phyloP scores from a whole-genome alignment of 225 moss, liverwort and hornwort genomes.

The Bryoerythrophyllum caledonicum region DNA sequence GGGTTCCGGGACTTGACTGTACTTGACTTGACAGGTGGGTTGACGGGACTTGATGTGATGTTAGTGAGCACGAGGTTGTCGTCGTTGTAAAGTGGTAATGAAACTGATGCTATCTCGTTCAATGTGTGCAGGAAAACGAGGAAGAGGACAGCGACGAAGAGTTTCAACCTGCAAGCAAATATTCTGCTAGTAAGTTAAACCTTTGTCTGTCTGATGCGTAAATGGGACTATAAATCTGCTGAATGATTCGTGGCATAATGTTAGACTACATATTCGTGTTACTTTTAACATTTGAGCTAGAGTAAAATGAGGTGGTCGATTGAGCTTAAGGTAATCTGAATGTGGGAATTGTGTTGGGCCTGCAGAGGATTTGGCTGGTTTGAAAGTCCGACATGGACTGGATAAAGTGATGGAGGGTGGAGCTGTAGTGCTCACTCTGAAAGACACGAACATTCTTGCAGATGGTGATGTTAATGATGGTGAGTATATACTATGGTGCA shows the following conservation, averaged over 20 bases:
- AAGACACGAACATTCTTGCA: slow-evolving; percentile 76
- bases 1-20: slow-evolving; percentile 10
- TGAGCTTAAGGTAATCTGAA: not conserved
- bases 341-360: slow-evolving; percentile 24
- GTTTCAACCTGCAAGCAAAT: slow-evolving; percentile 47
- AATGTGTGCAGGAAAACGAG: slow-evolving; percentile 65
- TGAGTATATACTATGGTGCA: slow-evolving; percentile 31
- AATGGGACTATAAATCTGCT: not conserved
- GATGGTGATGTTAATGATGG: slow-evolving; percentile 92
- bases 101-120: slow-evolving; percentile 12
- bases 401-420: slow-evolving; percentile 98
- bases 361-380: slow-evolving; percentile 89
- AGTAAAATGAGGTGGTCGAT: not conserved
- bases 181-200: slow-evolving; percentile 72
- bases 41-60: too few relatives aligned
- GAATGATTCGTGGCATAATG: not conserved
- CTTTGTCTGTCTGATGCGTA: not conserved
- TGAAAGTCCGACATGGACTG: slow-evolving; percentile 93
- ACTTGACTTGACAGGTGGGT: too few relatives aligned
- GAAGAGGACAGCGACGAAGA: slow-evolving; percentile 82
- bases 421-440: slow-evolving; percentile 86
- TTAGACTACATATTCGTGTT: not conserved
- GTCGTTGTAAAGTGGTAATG: slow-evolving; percentile 1
- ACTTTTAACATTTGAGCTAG: not conserved
- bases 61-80: not conserved